These are phyloP conservation scores for Saccharomyces paradoxus DNA, from an alignment of 805 yeast genomes.

Conservation along the genomic window DNA sequence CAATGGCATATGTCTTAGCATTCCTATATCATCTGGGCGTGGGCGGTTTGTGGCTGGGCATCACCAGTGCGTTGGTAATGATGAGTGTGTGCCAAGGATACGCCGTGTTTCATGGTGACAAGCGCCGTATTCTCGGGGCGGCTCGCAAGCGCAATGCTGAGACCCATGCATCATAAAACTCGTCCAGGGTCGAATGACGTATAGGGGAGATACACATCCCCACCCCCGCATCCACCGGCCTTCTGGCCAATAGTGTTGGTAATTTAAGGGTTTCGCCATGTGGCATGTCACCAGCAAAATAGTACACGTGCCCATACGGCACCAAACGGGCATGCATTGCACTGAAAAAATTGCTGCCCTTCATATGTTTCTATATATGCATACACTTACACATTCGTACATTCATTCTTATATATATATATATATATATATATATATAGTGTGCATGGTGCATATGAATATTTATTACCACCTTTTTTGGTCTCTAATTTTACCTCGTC, in stretches of 20 bases:
- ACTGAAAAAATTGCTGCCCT: neutral
- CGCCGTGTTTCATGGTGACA: slow-evolving; percentile 30
- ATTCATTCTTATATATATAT: neutral
- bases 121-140: slow-evolving; percentile 23
- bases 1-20: slow-evolving; percentile 47
- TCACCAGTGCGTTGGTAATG: slow-evolving; percentile 25
- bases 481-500: neutral
- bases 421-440: neutral
- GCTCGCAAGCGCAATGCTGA: slow-evolving; percentile 26
- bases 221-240: neutral
- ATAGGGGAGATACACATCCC: neutral
- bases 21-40: slow-evolving; percentile 44
- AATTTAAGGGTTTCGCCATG: neutral
- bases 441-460: neutral
- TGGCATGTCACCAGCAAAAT: neutral
- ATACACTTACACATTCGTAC: neutral
- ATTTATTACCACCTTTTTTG: neutral
- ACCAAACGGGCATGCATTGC: neutral
- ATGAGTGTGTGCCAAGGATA: slow-evolving; percentile 31
- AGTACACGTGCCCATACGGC: neutral
- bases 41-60: slow-evolving; percentile 59
- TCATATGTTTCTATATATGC: neutral
- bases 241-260: neutral
- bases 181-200: neutral
- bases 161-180: neutral